These are phyloP conservation scores for Babesia gibsoni DNA, from an alignment of 169 alveolate species.

Conservation along the genomic window DNA sequence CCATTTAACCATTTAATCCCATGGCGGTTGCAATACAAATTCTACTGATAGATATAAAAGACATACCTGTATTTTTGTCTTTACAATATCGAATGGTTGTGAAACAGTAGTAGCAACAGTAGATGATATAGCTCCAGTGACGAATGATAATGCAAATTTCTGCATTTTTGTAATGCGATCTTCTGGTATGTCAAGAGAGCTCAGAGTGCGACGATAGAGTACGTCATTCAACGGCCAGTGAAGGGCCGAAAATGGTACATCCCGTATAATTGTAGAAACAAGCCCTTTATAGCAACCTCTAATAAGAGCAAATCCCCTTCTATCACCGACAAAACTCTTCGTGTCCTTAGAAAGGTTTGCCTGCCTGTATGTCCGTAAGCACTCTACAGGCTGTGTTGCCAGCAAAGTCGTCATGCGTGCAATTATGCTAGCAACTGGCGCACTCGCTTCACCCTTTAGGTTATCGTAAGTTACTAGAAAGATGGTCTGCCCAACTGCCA, in stretches of 20 bases:
- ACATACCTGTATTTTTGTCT: conserved; percentile 56
- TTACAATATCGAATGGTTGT: conserved; percentile 64
- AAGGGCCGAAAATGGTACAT: conserved; percentile 61
- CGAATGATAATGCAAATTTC: conserved; percentile 23
- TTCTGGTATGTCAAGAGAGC: background rate
- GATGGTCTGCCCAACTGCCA: conserved; percentile 49
- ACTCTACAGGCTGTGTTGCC: conserved; percentile 50
- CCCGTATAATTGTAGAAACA: conserved; percentile 44
- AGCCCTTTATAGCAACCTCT: conserved; percentile 32
- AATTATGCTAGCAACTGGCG: conserved; percentile 48
- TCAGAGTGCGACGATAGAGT: conserved; percentile 9
- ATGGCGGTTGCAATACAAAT: background rate
- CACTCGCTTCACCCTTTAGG: conserved; percentile 20
- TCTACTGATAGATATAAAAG: background rate
- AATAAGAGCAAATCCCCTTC: background rate
- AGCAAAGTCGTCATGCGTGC: conserved; percentile 39
- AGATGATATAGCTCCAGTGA: conserved; percentile 46
- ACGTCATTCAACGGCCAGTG: conserved; percentile 65
- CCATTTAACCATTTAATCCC: background rate
- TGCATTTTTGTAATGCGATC: background rate
- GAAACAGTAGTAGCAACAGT: conserved; percentile 38
- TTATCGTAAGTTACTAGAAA: conserved; percentile 39
- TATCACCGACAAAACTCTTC: background rate
- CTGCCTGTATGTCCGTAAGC: conserved; percentile 57
- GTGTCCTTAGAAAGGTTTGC: conserved; percentile 33